Conservation (phyloP, 2,329 filamentous ascomycete species). For the Cyphellophora europaea region DNA sequence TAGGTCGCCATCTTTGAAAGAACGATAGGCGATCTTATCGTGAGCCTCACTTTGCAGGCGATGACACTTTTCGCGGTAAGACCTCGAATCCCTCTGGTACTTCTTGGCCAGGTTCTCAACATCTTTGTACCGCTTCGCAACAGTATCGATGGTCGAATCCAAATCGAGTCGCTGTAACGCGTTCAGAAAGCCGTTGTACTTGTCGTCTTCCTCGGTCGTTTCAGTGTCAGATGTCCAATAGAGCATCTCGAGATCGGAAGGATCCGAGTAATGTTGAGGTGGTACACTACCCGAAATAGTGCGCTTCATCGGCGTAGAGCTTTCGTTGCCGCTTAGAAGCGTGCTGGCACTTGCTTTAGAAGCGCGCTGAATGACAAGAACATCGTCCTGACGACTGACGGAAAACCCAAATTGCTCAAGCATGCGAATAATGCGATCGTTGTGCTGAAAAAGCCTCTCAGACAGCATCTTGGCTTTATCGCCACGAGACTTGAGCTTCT, state of each 20-base stretch:
- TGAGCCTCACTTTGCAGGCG: slow-evolving; percentile 73
- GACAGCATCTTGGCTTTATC: slow-evolving; percentile 73
- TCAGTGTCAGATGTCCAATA: slow-evolving; percentile 72
- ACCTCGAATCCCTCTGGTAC: slow-evolving; percentile 79
- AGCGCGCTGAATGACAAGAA: slow-evolving; percentile 66
- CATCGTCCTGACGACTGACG: slow-evolving; percentile 62
- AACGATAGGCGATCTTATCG: slow-evolving; percentile 89
- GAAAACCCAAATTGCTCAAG: slow-evolving; percentile 82
- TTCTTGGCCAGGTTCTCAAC: slow-evolving; percentile 89
- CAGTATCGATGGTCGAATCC: slow-evolving; percentile 72
- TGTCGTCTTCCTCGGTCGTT: slow-evolving; percentile 56
- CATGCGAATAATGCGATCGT: slow-evolving; percentile 72
- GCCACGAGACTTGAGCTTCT: slow-evolving; percentile 60
- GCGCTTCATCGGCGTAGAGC: slow-evolving; percentile 29
- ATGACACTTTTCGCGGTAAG: slow-evolving; percentile 81
- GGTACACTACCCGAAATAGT: slow-evolving; percentile 41
- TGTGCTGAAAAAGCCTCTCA: slow-evolving; percentile 71
- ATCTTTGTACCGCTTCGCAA: slow-evolving; percentile 85
- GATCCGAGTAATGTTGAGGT: slow-evolving; percentile 49
- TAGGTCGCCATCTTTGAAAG: slow-evolving; percentile 94
- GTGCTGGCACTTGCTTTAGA: slow-evolving; percentile 46
- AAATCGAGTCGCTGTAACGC: slow-evolving; percentile 71
- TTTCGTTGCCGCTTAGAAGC: slow-evolving; percentile 26
- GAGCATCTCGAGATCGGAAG: slow-evolving; percentile 61
- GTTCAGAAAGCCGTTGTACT: slow-evolving; percentile 66